phyloP scores from a whole-genome alignment of 2,329 filamentous ascomycete species.

The Ophiostoma sp. region DNA sequence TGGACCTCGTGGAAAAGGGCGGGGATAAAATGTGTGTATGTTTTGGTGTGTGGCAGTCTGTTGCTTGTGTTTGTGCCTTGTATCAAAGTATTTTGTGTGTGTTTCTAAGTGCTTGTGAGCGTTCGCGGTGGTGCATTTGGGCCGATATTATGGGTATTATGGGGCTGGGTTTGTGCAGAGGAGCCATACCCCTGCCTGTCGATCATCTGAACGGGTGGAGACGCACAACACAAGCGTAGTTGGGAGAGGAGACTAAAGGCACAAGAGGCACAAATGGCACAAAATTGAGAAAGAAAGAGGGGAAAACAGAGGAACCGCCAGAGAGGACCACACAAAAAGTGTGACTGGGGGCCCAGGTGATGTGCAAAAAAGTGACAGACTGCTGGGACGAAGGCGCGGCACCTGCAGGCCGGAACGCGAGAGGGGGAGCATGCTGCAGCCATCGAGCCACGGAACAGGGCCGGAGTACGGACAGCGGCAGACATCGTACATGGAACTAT shows the following conservation, averaged over 20 bases:
- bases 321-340: not conserved
- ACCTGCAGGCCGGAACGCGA: not conserved
- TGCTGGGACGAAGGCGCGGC: not conserved
- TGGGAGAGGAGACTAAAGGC: not conserved
- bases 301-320: not conserved
- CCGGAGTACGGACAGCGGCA: not conserved
- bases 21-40: not conserved
- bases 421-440: not conserved
- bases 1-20: not conserved
- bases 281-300: not conserved
- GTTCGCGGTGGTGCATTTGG: not conserved
- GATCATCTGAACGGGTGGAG: slow-evolving; percentile 22
- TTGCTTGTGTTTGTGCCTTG: not conserved
- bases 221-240: not conserved
- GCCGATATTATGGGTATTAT: not conserved
- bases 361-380: slow-evolving; percentile 8
- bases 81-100: not conserved
- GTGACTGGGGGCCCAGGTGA: slow-evolving; percentile 12
- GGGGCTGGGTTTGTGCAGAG: slow-evolving; percentile 12
- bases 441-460: not conserved
- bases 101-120: not conserved
- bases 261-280: not conserved
- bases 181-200: not conserved
- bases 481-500: not conserved
- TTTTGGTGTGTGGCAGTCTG: not conserved